Conservation (phyloP, 768 basidiomycete genomes). For the Russula abietina region DNA sequence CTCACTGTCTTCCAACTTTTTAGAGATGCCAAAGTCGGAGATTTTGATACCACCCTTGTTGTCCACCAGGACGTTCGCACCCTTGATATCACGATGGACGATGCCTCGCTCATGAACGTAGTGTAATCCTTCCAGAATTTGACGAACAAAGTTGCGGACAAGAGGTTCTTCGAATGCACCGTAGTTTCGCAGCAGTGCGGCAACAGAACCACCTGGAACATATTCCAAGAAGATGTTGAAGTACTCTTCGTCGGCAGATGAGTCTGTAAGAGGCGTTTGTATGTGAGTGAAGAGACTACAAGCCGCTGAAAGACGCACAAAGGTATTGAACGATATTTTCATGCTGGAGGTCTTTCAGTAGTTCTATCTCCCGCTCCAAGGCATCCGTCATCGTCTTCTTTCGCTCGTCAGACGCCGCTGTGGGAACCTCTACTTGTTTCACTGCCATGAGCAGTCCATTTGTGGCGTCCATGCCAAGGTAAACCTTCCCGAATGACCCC, state of each 20-base stretch:
- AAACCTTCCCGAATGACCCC: slow-evolving; percentile 92
- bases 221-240: slow-evolving; percentile 98
- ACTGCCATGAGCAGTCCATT: slow-evolving; percentile 93
- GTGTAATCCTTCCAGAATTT: slow-evolving; percentile 81
- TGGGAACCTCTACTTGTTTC: slow-evolving; percentile 92
- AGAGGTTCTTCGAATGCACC: slow-evolving; percentile 92
- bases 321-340: slow-evolving; percentile 98
- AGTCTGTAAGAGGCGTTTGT: slow-evolving; percentile 51
- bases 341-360: slow-evolving; percentile 88
- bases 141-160: slow-evolving; percentile 87
- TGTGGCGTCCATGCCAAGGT: slow-evolving; percentile 90
- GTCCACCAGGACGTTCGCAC: slow-evolving; percentile 96
- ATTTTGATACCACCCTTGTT: slow-evolving; percentile 98
- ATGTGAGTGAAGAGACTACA: slow-evolving; percentile 6
- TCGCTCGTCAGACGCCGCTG: slow-evolving; percentile 82
- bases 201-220: slow-evolving; percentile 91
- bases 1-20: slow-evolving; percentile 95
- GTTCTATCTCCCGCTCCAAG: slow-evolving; percentile 88
- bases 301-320: slow-evolving; percentile 46
- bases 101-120: slow-evolving; percentile 92
- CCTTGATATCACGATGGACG: slow-evolving; percentile 98
- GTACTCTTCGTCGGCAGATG: slow-evolving; percentile 82
- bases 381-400: slow-evolving; percentile 91
- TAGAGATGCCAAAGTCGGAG: slow-evolving; percentile 94
- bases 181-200: slow-evolving; percentile 81